Evolutionary conservation across 2,329 filamentous ascomycete genomes (phyloP), one percentile per base, ranked within the genome.

Genomic region (Cytospora mali): DNA sequence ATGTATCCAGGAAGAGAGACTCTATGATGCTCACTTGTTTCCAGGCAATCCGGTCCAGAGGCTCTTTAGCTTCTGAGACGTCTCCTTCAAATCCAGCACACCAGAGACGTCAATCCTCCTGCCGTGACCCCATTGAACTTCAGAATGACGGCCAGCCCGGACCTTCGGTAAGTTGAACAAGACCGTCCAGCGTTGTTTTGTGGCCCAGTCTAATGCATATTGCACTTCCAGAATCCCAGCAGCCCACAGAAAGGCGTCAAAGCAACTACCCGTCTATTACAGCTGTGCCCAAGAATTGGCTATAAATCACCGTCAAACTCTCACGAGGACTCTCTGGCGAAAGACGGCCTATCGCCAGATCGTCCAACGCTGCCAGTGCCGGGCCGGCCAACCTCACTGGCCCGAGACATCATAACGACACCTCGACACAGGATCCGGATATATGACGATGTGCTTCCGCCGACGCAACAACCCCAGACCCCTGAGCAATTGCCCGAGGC

Each of bases 401-500:
- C 66, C 29, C 62, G 66, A 18, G 58, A 62, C 51, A 18, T 46
- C 23, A 48, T 4, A 23, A 42, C 66, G 52, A 71, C 67, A 5
- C 71, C 70, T 25, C 28, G 16, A 10, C 35, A 35, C 28, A 69
- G 69, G 33, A 63, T 81, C 54, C 71, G 70, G 25, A 72, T 84
- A 28, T 84, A 84, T 65, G 76, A 82, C 64, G 81, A 84, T 66
- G 70, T 71, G 27, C 61, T 79, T 52, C 75, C 80, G 9, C 73
- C 79, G 25, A 72, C 73, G 6, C 71, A 70, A 11, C 81, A 83
- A 65, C 80, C 81, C n/a, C 80, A 80, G 67, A 83, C 82, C 13
- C 80, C 81, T 25, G 73, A 74, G 51, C 76, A 82, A 60, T 68
- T 83, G n/a, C 79, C 81, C 1, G 81, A 81, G 69, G 74, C 78